Evolutionary conservation across 345 rosid species (phyloP).

Genomic region (Viola odorata): DNA sequence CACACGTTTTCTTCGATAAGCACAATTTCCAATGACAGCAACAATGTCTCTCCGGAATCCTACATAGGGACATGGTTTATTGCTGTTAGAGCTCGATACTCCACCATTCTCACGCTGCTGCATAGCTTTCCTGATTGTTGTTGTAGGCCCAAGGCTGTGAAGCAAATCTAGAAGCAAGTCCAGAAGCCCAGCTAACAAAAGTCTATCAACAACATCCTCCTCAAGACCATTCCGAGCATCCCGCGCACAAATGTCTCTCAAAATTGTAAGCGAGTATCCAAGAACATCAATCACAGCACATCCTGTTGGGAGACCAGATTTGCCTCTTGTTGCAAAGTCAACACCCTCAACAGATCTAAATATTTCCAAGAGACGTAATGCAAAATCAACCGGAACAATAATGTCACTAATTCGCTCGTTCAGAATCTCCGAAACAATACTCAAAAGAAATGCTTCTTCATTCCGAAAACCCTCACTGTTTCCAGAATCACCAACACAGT

Average conservation of each 20-base stretch:
- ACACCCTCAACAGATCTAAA: conserved; percentile 34
- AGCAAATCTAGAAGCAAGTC: conserved; percentile 45
- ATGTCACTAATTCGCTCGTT: conserved; percentile 45
- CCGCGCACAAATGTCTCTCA: conserved; percentile 57
- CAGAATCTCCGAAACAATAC: conserved; percentile 50
- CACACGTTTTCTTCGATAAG: conserved; percentile 49
- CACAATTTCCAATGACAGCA: conserved; percentile 68
- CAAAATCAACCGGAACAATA: conserved; percentile 22
- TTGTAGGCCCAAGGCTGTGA: conserved; percentile 59
- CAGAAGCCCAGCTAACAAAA: conserved; percentile 48
- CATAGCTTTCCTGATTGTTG: conserved; percentile 47
- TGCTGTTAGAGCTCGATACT: conserved; percentile 11
- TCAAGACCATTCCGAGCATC: conserved; percentile 23
- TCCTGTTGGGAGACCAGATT: conserved; percentile 59
- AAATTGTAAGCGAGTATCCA: conserved; percentile 55
- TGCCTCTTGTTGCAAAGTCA: conserved; percentile 31
- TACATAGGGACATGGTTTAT: conserved; percentile 52
- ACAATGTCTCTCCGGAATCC: conserved; percentile 81
- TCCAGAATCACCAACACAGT: conserved; percentile 9
- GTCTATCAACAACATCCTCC: conserved; percentile 28
- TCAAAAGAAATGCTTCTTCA: conserved; percentile 58
- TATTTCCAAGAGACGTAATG: conserved; percentile 27
- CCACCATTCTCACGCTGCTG: conserved; percentile 31
- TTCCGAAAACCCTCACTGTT: conserved; percentile 34
- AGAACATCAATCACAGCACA: conserved; percentile 38